Evolutionary conservation across 2,329 filamentous ascomycete species (phyloP), one percentile per base, ranked within the genome.

Genomic region (Magnaporthiopsis incrustans): DNA sequence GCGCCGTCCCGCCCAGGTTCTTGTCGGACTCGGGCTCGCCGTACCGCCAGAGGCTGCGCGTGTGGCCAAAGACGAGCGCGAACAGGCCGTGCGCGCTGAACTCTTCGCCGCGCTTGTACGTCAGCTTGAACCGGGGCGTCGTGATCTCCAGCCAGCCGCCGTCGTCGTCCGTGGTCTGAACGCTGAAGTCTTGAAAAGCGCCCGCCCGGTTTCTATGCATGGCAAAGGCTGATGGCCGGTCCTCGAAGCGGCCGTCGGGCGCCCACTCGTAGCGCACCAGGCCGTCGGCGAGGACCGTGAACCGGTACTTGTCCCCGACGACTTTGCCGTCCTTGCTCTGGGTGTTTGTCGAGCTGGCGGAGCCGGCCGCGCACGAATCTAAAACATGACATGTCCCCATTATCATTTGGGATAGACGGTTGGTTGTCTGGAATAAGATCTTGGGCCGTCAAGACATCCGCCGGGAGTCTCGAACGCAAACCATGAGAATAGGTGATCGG

Each of bases 261-360:
- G 85, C 80, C 83, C 84, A 89, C 73, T 88, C 85, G 66, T 83
- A 87, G 38, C 86, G 82, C 33, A 88, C 67, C 2, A 88, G 75
- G 2, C 80, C 76, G 62, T 85, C 80, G 12, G 78, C 81, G 60
- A 89, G 76, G 60, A 88, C 67, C 11, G 82, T 87, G 70, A 88
- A 88, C 63, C 85, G 82, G 71, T 83, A 88, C 60, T 81, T 77
- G 56, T 75, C 71, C 3, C 65, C 65, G 57, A 63, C 64, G 56
- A 59, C 27, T 59, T 66, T 64, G 64, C 80, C 80, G 6, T n/a
- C 22, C 6, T n/a, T 53, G 44, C 18, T 4, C 44, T 11, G n/a
- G 7, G 10, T n/a, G 6, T n/a, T 4, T 18, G 44, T n/a, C 11
- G 7, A 11, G 44, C 44, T 11, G 22, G 44, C 18, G 22, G 44